Base-by-base conservation (phyloP, 139 green algal species). In the Spirogloea muscicola region DNA sequence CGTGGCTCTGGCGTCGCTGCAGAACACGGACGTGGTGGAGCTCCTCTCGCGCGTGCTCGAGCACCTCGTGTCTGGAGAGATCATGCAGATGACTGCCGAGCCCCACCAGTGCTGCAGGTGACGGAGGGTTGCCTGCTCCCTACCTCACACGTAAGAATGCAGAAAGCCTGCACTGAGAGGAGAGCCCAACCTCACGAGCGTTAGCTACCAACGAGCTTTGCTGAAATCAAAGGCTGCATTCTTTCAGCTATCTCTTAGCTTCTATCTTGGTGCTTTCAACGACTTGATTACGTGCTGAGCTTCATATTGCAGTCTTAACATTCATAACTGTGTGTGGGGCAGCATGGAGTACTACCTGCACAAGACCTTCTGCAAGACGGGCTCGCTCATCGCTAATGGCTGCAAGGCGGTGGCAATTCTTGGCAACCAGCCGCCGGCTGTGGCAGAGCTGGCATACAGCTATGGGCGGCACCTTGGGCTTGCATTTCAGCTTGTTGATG, bases 311-410 rank as follows among this genome's bases (percentile, higher is more conserved):
- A n/a, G n/a, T n/a, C n/a, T n/a, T n/a, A n/a, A n/a, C n/a, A n/a
- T n/a, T n/a, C n/a, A n/a, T n/a, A n/a, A n/a, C n/a, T n/a, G n/a
- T n/a, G n/a, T n/a, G n/a, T n/a, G n/a, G n/a, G n/a, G n/a, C n/a
- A n/a, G n/a, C n/a, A 75, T 96, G 83, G 88, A 96, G 4, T 84
- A 94, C 49, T 97, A 97, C 80, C 48, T 90, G 42, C 63, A 87
- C 29, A 98, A 98, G 82, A 97, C 92, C 0, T 98, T 91, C 80
- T 94, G 86, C 83, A 99, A 99, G 84, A 99, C 95, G 0, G 95
- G 92, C 0, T 93, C 87, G 1, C 86, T 99, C 27, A 92, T 98
- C 82, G 91, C 93, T 27, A 96, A 97, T 87, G 92, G 86, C 72
- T 81, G 78, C 29, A 88, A 91, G 44, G 84, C 88, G 0, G 82